A percentile compares a stretch with the other conserved stretches of the same genome.
These are phyloP conservation scores for Yamagishiella unicocca DNA, from an alignment of 139 green algal genomes.

Conservation along the genomic window DNA sequence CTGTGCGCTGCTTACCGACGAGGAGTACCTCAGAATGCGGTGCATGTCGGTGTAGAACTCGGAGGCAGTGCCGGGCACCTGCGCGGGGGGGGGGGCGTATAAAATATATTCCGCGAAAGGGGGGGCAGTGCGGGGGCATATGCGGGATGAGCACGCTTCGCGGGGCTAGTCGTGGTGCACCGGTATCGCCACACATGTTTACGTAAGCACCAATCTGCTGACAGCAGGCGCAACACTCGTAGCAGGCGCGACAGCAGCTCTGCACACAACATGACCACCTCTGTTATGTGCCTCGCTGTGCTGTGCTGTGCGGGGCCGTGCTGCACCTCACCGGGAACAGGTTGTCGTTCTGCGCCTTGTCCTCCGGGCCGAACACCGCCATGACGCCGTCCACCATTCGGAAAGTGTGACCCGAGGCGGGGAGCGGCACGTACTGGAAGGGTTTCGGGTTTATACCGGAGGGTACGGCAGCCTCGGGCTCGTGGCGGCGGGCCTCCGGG, in stretches of 20 bases:
- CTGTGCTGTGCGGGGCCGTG: neutral
- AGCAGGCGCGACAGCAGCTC: no score
- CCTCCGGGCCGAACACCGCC: slow-evolving; percentile 63
- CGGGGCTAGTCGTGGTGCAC: no score
- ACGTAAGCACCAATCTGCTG: no score
- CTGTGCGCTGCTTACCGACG: slow-evolving; percentile 23
- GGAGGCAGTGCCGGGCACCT: slow-evolving; percentile 77
- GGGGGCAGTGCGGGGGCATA: no score
- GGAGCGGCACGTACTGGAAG: slow-evolving; percentile 76
- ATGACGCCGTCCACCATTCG: slow-evolving; percentile 95
- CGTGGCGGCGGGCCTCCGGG: slow-evolving; percentile 43
- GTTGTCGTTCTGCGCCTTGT: slow-evolving; percentile 28
- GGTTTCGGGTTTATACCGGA: slow-evolving; percentile 70
- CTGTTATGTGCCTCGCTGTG: neutral
- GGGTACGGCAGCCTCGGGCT: slow-evolving; percentile 75
- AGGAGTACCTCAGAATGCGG: slow-evolving; percentile 65
- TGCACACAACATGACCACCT: no score
- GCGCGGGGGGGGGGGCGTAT: slow-evolving; percentile 48
- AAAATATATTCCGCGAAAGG: no score
- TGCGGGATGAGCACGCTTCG: no score
- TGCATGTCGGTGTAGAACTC: slow-evolving; percentile 94
- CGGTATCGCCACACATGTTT: no score
- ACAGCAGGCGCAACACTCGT: no score
- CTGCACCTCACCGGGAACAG: slow-evolving; percentile 52
- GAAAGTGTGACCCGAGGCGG: slow-evolving; percentile 69